Evolutionary conservation across 1,139 yeast genomes (phyloP), one percentile per base, ranked within the genome.

Genomic region (Eremothecium cymbalariae): DNA sequence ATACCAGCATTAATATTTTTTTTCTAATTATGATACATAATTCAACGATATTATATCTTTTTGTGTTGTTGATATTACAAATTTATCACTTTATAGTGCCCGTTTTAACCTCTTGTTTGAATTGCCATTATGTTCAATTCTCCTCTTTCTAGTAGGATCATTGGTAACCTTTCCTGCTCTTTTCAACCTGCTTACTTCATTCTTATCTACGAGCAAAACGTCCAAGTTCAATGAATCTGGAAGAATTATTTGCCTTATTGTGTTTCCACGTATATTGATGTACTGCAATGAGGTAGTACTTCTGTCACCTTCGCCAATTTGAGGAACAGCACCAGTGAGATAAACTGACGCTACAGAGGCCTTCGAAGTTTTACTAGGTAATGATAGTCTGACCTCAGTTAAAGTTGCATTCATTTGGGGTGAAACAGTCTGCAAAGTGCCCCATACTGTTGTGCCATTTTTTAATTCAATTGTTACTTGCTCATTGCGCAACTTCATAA

Each of bases 331-430:
- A 14, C 45, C 45, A 6, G 50, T 38, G 28, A 54, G 33, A 34
- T 48, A 51, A 9, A 53, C 36, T 17, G 51, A 42, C 3, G 58
- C 53, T 36, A 52, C 27, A 1, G 59, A 55, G 14, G 25, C 25
- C 7, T 49, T 38, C 4, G 45, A 43, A 8, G 43, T 39, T n/a
- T 40, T 37, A 16, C 30, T 39, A 14, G 59, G 55, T 4, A 54
- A 38, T 3, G 57, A 43, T 8, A 55, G 40, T 28, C 80, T 83
- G 38, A 85, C 93, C 46, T 81, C 83, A 47, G 83, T 79, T 46
- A 90, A 61, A 4, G 88, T 77, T 28, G 93, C 77, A 61, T 90
- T 90, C 98, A 90, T 90, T 47, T 83, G 74, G 21, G 96, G 95
- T 4, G 94, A 71, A 28, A 94, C 95, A 5, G 88, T 74, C 28